Conservation (phyloP, 2,329 filamentous ascomycete genomes). For the Ophiostoma triangulosporum region DNA sequence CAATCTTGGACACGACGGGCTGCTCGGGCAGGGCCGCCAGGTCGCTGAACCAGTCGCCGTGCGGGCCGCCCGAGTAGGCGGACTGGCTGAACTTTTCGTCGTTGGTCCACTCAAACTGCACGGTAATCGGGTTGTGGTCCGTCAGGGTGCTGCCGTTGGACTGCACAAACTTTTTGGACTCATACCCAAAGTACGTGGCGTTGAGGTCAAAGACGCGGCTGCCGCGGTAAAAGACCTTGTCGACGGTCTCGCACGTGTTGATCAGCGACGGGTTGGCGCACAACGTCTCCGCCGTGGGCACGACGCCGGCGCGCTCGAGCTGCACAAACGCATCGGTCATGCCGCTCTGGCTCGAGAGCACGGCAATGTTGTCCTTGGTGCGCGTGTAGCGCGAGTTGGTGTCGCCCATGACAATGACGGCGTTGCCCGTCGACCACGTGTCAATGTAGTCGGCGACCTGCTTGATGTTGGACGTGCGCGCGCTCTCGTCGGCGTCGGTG, state of each 20-base stretch:
- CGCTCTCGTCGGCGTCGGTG: conserved; percentile 35
- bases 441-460: conserved; percentile 47
- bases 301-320: conserved; percentile 32
- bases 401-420: conserved; percentile 51
- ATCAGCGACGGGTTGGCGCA: conserved; percentile 45
- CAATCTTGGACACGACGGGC: conserved; percentile 18
- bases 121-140: conserved; percentile 52
- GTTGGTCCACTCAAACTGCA: conserved; percentile 35
- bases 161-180: conserved; percentile 42
- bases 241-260: conserved; percentile 48
- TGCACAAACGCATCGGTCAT: conserved; percentile 49
- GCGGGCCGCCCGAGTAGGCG: conserved; percentile 32
- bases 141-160: conserved; percentile 41
- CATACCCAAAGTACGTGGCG: conserved; percentile 41
- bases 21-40: conserved; percentile 22
- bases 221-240: conserved; percentile 51
- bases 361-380: conserved; percentile 33
- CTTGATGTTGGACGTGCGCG: conserved; percentile 44
- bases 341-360: conserved; percentile 36
- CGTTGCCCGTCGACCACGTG: conserved; percentile 41
- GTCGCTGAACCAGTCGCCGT: conserved; percentile 43
- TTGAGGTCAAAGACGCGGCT: conserved; percentile 31
- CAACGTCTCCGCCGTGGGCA: conserved; percentile 30
- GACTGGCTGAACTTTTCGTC: conserved; percentile 29
- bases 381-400: conserved; percentile 53